A percentile compares a stretch with the other conserved stretches of the same genome.
These are phyloP conservation scores for Taxillus chinensis DNA, from an alignment of 164 flowering plant species.

Conservation along the genomic window DNA sequence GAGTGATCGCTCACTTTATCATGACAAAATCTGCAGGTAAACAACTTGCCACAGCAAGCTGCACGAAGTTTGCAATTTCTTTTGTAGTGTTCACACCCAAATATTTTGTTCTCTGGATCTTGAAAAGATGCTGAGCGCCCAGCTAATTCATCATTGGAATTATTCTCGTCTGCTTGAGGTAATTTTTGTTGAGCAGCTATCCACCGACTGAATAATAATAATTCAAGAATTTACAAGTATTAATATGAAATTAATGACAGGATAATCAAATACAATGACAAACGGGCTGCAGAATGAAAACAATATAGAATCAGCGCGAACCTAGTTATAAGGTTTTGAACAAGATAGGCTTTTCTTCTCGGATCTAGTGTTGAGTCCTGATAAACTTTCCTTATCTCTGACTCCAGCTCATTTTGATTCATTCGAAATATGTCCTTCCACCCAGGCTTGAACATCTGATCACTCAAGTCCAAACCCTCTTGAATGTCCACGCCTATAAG, in stretches of 20 bases:
- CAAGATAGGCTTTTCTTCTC: slow-evolving; percentile 2
- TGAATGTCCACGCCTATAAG: background rate
- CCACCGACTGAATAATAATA: slow-evolving; percentile 56
- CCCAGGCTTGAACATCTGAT: slow-evolving; percentile 4
- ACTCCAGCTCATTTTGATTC: slow-evolving; percentile 4
- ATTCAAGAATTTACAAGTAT: background rate
- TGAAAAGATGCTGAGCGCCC: slow-evolving; percentile 65
- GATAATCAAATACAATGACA: too few species aligned
- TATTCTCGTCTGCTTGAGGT: slow-evolving; percentile 16
- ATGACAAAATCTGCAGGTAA: slow-evolving; percentile 79
- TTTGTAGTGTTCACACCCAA: slow-evolving; percentile 87
- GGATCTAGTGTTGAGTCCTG: slow-evolving; percentile 3
- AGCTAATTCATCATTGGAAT: slow-evolving; percentile 29
- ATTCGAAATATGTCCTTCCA: slow-evolving; percentile 4
- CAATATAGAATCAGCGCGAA: background rate
- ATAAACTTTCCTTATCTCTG: slow-evolving; percentile 5
- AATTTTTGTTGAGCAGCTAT: slow-evolving; percentile 34
- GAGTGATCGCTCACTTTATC: slow-evolving; percentile 67
- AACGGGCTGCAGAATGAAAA: too few species aligned
- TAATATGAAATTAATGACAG: too few species aligned
- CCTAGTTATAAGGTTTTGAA: slow-evolving; percentile 3
- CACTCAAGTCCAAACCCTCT: background rate
- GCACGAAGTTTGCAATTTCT: slow-evolving; percentile 82
- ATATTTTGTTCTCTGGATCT: slow-evolving; percentile 29
- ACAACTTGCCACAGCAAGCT: slow-evolving; percentile 68